Percentiles rank a stretch among this genome's conserved stretches.
phyloP scores from a whole-genome alignment of 257 asterid genomes.

The Paulownia fortunei region DNA sequence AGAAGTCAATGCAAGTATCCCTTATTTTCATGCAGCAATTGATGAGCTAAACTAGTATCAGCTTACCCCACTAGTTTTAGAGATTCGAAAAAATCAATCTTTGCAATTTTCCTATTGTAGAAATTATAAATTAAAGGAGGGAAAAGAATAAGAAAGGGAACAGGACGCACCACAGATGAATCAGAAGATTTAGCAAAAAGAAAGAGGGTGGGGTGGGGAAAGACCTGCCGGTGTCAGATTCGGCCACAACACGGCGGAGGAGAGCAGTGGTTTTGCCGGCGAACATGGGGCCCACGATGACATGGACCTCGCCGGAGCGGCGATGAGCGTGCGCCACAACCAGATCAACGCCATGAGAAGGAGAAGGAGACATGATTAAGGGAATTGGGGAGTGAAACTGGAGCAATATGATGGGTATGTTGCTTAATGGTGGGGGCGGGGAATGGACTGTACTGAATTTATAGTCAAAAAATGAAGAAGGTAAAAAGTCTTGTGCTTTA shows the following conservation, averaged over 20 bases:
- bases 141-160: neutral
- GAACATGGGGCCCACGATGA: slow-evolving; percentile 91
- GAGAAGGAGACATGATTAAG: slow-evolving; percentile 38
- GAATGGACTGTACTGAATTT: neutral
- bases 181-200: neutral
- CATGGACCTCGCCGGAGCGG: slow-evolving; percentile 71
- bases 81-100: neutral
- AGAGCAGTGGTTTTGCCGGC: slow-evolving; percentile 90
- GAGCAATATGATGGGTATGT: slow-evolving; percentile 1
- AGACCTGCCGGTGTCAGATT: slow-evolving; percentile 56
- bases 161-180: neutral
- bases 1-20: neutral
- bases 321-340: neutral
- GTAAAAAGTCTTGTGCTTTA: neutral
- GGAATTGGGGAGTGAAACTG: neutral
- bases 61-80: neutral
- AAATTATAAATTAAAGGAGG: neutral
- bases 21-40: too few species aligned
- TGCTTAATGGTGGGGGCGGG: neutral
- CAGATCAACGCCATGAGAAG: slow-evolving; percentile 14
- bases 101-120: neutral
- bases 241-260: slow-evolving; percentile 60
- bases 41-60: neutral
- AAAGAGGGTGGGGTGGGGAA: neutral
- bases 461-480: neutral